Evolutionary conservation across 2,329 filamentous ascomycete species (phyloP).

Genomic region (Chaetothyriales sp.): DNA sequence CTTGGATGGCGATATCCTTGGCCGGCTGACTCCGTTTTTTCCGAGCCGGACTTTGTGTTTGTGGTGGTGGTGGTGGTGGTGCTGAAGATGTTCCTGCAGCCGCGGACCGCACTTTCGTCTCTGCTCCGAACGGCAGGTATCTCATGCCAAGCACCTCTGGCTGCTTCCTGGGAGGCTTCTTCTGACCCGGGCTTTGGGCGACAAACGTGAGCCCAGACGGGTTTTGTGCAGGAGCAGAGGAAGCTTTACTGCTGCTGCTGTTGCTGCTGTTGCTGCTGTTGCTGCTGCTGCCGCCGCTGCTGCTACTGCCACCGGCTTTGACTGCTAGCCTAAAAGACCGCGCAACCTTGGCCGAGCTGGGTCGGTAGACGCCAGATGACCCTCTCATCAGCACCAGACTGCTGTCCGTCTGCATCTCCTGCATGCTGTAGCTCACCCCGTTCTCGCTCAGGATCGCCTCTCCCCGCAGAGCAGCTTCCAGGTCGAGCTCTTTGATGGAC

Average conservation of each 20-base stretch:
- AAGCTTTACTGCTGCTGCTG: neutral
- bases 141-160: conserved; percentile 30
- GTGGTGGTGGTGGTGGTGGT: too few species aligned
- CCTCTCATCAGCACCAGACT: conserved; percentile 22
- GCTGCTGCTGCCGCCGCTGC: neutral
- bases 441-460: conserved; percentile 28
- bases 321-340: conserved; percentile 15
- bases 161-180: conserved; percentile 26
- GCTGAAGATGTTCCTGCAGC: neutral
- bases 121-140: conserved; percentile 27
- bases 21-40: neutral
- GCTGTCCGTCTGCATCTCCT: conserved; percentile 14
- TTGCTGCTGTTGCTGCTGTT: neutral
- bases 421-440: conserved; percentile 22
- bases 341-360: conserved; percentile 8
- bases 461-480: conserved; percentile 27
- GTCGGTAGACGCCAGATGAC: conserved; percentile 15
- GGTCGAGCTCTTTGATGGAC: conserved; percentile 30
- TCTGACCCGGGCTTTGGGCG: conserved; percentile 13
- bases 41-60: neutral
- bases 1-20: neutral
- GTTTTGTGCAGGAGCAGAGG: neutral
- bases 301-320: neutral
- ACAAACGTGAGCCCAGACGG: neutral
- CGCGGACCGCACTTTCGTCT: neutral